A percentile compares a stretch with the other conserved stretches of the same genome.
Evolutionary conservation across 495 filamentous ascomycete genomes (phyloP).

Genomic region (Corynascus novoguineensis): DNA sequence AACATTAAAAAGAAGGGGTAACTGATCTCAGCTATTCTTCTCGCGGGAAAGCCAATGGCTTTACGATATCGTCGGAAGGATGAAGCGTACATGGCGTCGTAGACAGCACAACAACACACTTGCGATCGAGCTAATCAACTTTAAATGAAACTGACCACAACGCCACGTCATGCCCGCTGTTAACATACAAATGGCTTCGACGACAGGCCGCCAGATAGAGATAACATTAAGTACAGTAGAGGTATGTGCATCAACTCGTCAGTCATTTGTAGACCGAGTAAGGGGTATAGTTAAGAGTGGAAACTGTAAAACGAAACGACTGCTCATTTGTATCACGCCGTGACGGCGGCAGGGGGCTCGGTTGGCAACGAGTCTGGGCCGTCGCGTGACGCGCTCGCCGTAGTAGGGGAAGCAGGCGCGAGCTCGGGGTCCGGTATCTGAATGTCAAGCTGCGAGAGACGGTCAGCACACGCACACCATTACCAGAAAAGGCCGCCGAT

Average conservation of each 20-base stretch:
- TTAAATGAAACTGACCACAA: background rate
- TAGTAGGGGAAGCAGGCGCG: constrained; percentile 29
- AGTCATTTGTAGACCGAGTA: constrained; percentile 1
- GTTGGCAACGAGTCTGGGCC: constrained; percentile 11
- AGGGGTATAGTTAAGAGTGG: constrained; percentile 6
- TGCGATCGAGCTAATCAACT: background rate
- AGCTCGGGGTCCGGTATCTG: constrained; percentile 37
- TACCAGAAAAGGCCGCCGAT: background rate
- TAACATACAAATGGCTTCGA: background rate
- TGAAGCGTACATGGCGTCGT: too few relatives aligned
- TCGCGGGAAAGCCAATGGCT: too few relatives aligned
- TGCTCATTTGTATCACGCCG: constrained; percentile 8
- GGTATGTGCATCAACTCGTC: constrained; percentile 5
- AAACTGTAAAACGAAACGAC: background rate
- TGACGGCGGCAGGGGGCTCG: constrained; percentile 13
- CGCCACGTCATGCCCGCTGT: background rate
- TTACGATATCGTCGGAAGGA: too few relatives aligned
- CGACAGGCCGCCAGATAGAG: background rate
- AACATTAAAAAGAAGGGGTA: too few relatives aligned
- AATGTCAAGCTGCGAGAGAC: constrained; percentile 33
- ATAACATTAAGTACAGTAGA: constrained; percentile 1
- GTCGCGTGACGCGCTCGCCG: constrained; percentile 19
- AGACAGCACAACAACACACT: too few relatives aligned
- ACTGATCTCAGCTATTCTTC: too few relatives aligned
- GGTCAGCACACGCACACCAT: constrained; percentile 15